Base-by-base conservation (phyloP, 1,284 basidiomycete species). In the Apiotrichum montevideense region DNA sequence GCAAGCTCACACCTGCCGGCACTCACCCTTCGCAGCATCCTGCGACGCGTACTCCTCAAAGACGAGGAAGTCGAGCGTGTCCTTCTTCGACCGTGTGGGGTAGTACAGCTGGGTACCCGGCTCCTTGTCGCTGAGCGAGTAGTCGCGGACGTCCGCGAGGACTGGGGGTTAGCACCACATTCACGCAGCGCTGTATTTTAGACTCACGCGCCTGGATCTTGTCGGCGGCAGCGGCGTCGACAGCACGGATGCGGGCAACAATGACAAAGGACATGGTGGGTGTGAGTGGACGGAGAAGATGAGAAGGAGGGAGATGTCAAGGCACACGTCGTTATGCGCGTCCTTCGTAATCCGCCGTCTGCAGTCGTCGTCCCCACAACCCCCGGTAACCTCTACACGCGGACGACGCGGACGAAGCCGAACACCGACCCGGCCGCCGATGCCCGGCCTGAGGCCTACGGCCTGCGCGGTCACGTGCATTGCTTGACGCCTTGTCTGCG, bases 11-110 rank as follows among this genome's bases (percentile, higher is more conserved):
- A 39, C 37, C 37, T 39, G 37, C 21, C 21, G 21, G 33, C 6
- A 54, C 59, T 47, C 49, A 60, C 59, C 50, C 14, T 56, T 34
- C 3, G 57, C 15, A 13, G 59, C 59, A 1, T 45, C 59, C 45
- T 57, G 29, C 29, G 43, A 42, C 35, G 40, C 52, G 50, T 60
- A 60, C 55, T 60, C 59, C 55, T 60, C 59, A 35, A 47, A 60
- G 13, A 60, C 40, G 45, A 41, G 39, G 46, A 57, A 60, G 39
- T 46, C n/a, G 35, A 57, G 59, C 14, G 48, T 51, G 59, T 60
- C 59, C 14, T 47, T 40, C 41, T 33, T 48, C 43, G 45, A 35
- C 33, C 52, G 45, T 6, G 52, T 44, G 9, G 55, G 52, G 39
- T 54, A 37, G 59, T 57, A 60, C 13, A 46, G 7, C 9, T 13